A percentile compares a stretch with the other conserved stretches of the same genome.
Conservation (phyloP, 1,139 yeast genomes). For the Geotrichum siamense region DNA sequence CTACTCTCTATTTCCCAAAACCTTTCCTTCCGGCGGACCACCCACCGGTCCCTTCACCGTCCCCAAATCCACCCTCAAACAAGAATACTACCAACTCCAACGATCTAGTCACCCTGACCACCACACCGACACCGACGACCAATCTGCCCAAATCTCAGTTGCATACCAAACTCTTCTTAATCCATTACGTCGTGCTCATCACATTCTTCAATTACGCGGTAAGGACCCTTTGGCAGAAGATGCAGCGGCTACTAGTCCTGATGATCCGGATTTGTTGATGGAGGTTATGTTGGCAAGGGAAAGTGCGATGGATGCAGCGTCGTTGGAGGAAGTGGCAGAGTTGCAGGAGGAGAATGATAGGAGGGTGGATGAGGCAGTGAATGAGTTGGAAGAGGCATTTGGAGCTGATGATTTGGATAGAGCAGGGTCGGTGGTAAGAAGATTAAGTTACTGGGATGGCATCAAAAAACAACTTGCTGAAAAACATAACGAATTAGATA, state of each 20-base stretch:
- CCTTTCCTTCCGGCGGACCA: conserved; percentile 70
- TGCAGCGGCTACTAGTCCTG: conserved; percentile 20
- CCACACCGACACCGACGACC: conserved; percentile 30
- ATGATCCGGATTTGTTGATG: conserved; percentile 58
- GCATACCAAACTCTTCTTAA: conserved; percentile 66
- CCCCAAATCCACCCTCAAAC: conserved; percentile 43
- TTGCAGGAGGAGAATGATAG: conserved; percentile 50
- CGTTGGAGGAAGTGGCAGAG: conserved; percentile 49
- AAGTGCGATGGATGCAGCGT: conserved; percentile 54
- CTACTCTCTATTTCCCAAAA: background rate
- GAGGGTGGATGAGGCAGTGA: conserved; percentile 43
- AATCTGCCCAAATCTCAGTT: conserved; percentile 54
- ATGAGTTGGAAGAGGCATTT: conserved; percentile 37
- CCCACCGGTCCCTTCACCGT: conserved; percentile 55
- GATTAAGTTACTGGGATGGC: conserved; percentile 78
- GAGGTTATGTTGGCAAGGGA: conserved; percentile 79
- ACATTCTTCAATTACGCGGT: conserved; percentile 41
- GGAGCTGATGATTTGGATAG: conserved; percentile 41
- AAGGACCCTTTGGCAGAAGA: conserved; percentile 35
- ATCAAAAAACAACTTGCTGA: conserved; percentile 66
- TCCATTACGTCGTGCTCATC: conserved; percentile 66
- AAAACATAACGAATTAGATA: conserved; percentile 24
- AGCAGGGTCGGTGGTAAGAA: conserved; percentile 61
- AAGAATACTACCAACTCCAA: conserved; percentile 70
- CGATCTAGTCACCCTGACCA: conserved; percentile 75